Conservation (phyloP, 2,329 filamentous ascomycete genomes). For the Fusarium sp. region DNA sequence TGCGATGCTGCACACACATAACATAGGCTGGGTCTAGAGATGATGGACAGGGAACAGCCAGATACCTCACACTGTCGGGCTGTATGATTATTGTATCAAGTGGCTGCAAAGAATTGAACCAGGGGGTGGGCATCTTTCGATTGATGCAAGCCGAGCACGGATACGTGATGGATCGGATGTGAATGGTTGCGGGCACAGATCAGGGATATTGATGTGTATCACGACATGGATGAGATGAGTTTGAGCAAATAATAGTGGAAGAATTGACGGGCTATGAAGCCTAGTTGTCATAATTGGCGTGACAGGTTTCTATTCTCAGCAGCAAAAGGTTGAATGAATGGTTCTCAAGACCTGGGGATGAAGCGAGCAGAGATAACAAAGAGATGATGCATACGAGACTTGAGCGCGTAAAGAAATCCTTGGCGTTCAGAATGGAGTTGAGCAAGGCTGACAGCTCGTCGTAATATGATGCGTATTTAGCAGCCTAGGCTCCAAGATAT, state of each 20-base stretch:
- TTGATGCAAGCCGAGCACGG: neutral
- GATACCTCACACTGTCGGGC: neutral
- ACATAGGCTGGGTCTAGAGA: slow-evolving; percentile 10
- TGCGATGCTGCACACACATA: neutral
- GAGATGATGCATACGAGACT: neutral
- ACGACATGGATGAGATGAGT: neutral
- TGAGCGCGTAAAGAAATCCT: neutral
- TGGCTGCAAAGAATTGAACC: slow-evolving; percentile 15
- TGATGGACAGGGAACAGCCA: slow-evolving; percentile 5
- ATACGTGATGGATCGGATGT: neutral
- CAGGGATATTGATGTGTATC: neutral
- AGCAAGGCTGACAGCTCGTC: neutral
- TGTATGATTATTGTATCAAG: neutral
- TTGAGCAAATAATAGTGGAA: neutral
- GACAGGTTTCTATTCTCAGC: neutral
- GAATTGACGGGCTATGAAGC: neutral
- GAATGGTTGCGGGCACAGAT: neutral
- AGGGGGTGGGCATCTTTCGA: neutral
- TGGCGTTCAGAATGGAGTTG: neutral
- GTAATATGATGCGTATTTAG: neutral
- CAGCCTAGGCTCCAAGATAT: neutral
- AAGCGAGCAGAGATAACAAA: neutral
- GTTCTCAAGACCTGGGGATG: neutral
- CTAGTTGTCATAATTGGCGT: neutral
- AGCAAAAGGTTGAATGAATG: neutral